Evolutionary conservation across 768 basidiomycete genomes (phyloP), one percentile per base, ranked within the genome.

Genomic region (Rhizopogon vesiculosus): DNA sequence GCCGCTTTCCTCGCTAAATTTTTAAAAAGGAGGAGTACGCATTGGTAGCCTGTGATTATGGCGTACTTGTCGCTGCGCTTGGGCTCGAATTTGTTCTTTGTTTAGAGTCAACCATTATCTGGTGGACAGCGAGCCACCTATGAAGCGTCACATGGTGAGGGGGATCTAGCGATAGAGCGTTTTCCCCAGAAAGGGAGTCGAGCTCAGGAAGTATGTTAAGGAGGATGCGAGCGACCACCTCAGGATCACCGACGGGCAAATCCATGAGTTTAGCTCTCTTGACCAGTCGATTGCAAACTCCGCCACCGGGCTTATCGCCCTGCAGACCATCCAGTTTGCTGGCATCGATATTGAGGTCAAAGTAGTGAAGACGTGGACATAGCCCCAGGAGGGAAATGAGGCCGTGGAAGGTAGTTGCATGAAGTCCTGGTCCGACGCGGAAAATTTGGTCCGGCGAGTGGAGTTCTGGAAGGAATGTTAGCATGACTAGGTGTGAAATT

Each of bases 281-380:
- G 28, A 53, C 45, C 28, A 48, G 18, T 42, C 39, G 39, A 33
- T 53, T 48, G 33, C 51, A 48, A 50, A 53, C 51, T 3, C 51
- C 44, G 8, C 51, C 41, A 1, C 44, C 51, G 29, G 51, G 44
- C 3, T 29, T 29, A 48, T 42, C 44, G 28, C 28, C 44, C 25
- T 42, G 41, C n/a, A 53, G 25, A 18, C 19, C 31, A 48, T 44
- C 51, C 15, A 53, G 45, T 53, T 53, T 48, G 25, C 42, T 45
- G n/a, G 51, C 44, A 8, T 42, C 51, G 5, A 48, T 44, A 3
- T 31, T 19, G 16, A 49, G 48, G 35, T 49, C 48, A 39, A 49
- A 49, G 35, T 49, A 49, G 22, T 38, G 19, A 53, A 53, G 51
- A 45, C 45, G 49, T 8, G 51, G 51, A 9, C 51, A 53, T 48